Base-by-base conservation (phyloP, 1,284 basidiomycete species). In the Hortiboletus rubellus region DNA sequence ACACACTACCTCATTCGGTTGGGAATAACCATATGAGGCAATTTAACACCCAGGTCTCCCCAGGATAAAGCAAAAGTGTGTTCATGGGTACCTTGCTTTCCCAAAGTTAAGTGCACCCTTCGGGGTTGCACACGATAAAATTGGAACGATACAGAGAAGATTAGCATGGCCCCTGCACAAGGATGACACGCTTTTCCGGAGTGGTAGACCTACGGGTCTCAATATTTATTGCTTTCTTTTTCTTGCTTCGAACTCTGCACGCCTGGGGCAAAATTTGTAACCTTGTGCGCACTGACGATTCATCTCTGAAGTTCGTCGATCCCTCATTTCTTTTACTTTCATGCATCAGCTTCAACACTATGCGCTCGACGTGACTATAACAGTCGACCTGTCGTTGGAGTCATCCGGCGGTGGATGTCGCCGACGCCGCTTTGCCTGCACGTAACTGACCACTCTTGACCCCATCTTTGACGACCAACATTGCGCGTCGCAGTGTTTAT, bases 81-180 rank as follows among this genome's bases (percentile, higher is more conserved):
- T 44, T 66, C 40, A 3, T 3, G 9, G 9, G 31, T 10, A 44
- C 6, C 14, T 12, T 3, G 0, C 0, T 1, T 3, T 3, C 2
- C 3, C 50, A 4, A 11, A 1, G 10, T 0, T 0, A n/a, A 66
- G 22, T 72, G 67, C 70, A 72, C 67, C 67, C 67, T 69, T 69
- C 67, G 67, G 67, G 67, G 67, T 69, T 72, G 70, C 67, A 72
- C 68, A 68, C 67, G 67, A 72, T 72, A 68, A 68, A 68, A 71
- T 68, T 68, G 67, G 67, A 69, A 69, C 70, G 67, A 72, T 69
- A 69, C 67, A 69, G 66, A 67, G 66, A 71, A 67, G 66, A 67
- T 67, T 67, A 67, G 66, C 66, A 67, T 67, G 66, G 66, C 66
- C 66, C 66, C 66, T 67, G 66, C 66, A 67, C 66, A 67, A 67